These are phyloP conservation scores for Fraxinus ornus DNA, from an alignment of 305 asterid genomes.

Conservation along the genomic window DNA sequence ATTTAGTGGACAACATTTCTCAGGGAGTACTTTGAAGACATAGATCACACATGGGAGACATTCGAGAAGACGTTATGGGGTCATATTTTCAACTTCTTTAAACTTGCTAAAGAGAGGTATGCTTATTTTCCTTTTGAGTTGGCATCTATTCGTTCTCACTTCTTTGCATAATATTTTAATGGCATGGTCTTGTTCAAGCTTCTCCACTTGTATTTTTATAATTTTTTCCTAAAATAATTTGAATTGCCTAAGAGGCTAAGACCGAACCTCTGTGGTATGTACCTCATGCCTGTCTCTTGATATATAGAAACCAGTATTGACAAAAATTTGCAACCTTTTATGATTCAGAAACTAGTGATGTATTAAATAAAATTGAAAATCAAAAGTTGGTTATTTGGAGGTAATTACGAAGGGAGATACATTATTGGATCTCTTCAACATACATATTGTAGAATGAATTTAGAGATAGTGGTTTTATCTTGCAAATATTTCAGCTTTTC, in stretches of 20 bases:
- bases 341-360: background rate
- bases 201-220: conserved; percentile 1
- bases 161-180: background rate
- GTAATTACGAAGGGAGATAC: background rate
- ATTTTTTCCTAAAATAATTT: background rate
- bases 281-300: background rate
- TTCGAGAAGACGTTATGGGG: conserved; percentile 90
- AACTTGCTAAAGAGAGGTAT: conserved; percentile 93
- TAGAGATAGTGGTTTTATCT: background rate
- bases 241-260: conserved; percentile 4
- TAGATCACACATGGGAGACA: conserved; percentile 96
- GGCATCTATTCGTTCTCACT: conserved; percentile 13
- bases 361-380: background rate
- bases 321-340: background rate
- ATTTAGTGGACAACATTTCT: conserved; percentile 21
- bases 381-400: background rate
- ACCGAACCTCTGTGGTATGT: conserved; percentile 6
- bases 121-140: conserved; percentile 22
- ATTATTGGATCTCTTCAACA: background rate
- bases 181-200: background rate
- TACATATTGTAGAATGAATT: background rate
- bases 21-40: conserved; percentile 98
- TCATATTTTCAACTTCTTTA: conserved; percentile 79
- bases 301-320: background rate
- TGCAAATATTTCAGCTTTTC: background rate